Evolutionary conservation across 768 basidiomycete species (phyloP).

Genomic region (Boletus pseudopeckii): DNA sequence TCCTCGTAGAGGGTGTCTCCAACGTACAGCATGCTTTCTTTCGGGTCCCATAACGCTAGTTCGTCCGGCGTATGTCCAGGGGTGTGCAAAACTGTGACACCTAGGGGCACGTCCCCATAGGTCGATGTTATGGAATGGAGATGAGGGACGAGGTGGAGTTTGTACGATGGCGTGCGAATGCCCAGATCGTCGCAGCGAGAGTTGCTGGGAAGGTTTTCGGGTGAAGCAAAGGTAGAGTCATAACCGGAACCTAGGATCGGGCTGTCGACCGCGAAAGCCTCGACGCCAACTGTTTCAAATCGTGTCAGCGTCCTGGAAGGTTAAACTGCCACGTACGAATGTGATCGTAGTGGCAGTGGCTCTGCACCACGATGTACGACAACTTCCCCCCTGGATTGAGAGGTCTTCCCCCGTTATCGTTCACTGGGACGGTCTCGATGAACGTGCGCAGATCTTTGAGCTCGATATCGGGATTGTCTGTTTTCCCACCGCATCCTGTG

Average conservation of each 20-base stretch:
- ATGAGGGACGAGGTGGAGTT: constrained; percentile 45
- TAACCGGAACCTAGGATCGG: constrained; percentile 48
- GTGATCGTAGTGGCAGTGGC: constrained; percentile 59
- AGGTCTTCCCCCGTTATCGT: constrained; percentile 41
- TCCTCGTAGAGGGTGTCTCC: constrained; percentile 57
- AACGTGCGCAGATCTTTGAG: constrained; percentile 46
- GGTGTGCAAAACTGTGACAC: constrained; percentile 48
- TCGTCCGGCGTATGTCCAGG: constrained; percentile 61
- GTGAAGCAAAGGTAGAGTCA: constrained; percentile 42
- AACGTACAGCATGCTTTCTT: constrained; percentile 52
- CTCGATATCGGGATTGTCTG: constrained; percentile 37
- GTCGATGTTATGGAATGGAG: constrained; percentile 30
- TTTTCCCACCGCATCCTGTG: constrained; percentile 52
- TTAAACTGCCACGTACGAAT: constrained; percentile 41
- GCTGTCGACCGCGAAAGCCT: constrained; percentile 48
- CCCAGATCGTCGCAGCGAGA: constrained; percentile 44
- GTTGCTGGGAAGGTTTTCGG: constrained; percentile 39
- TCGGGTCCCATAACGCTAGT: constrained; percentile 49
- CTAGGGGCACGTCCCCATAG: constrained; percentile 24
- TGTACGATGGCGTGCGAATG: constrained; percentile 44
- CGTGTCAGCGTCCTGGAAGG: not conserved
- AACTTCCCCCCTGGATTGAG: constrained; percentile 42
- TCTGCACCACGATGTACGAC: constrained; percentile 47
- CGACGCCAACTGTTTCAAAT: constrained; percentile 40
- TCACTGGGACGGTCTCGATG: constrained; percentile 44